These are phyloP conservation scores for Petunia axillaris DNA, from an alignment of 257 asterid species.

Conservation along the genomic window DNA sequence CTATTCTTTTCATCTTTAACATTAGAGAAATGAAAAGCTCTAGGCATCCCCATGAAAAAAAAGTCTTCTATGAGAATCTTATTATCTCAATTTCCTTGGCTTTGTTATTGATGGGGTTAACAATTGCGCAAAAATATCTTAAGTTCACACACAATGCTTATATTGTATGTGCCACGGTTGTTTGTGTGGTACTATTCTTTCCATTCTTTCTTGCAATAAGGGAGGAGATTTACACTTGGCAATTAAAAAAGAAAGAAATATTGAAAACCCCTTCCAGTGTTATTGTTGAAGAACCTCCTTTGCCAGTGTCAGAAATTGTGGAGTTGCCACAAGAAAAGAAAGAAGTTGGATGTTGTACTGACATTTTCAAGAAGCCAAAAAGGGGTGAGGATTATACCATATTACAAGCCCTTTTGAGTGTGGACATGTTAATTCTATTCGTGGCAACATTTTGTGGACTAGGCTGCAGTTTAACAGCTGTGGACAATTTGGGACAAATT, in stretches of 20 bases:
- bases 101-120: slow-evolving; percentile 34
- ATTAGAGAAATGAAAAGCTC: slow-evolving; percentile 34
- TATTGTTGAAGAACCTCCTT: slow-evolving; percentile 25
- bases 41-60: slow-evolving; percentile 33
- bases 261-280: slow-evolving; percentile 1
- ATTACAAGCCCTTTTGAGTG: slow-evolving; percentile 38
- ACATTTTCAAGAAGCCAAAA: slow-evolving; percentile 37
- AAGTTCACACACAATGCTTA: slow-evolving; percentile 30
- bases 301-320: slow-evolving; percentile 20
- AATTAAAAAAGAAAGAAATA: neutral
- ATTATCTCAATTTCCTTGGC: slow-evolving; percentile 34
- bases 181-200: slow-evolving; percentile 34
- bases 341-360: neutral
- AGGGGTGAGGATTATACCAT: slow-evolving; percentile 47
- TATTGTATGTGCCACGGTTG: slow-evolving; percentile 35
- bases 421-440: slow-evolving; percentile 34
- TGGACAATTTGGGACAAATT: slow-evolving; percentile 44
- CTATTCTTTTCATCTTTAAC: slow-evolving; percentile 25
- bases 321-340: neutral
- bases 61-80: slow-evolving; percentile 33
- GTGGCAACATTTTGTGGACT: slow-evolving; percentile 39
- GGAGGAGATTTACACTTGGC: slow-evolving; percentile 33
- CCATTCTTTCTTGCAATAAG: slow-evolving; percentile 30
- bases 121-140: slow-evolving; percentile 35
- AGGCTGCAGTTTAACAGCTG: slow-evolving; percentile 38